phyloP scores from a whole-genome alignment of 2,329 filamentous ascomycete genomes.

The Phaeomoniella chlamydospora region DNA sequence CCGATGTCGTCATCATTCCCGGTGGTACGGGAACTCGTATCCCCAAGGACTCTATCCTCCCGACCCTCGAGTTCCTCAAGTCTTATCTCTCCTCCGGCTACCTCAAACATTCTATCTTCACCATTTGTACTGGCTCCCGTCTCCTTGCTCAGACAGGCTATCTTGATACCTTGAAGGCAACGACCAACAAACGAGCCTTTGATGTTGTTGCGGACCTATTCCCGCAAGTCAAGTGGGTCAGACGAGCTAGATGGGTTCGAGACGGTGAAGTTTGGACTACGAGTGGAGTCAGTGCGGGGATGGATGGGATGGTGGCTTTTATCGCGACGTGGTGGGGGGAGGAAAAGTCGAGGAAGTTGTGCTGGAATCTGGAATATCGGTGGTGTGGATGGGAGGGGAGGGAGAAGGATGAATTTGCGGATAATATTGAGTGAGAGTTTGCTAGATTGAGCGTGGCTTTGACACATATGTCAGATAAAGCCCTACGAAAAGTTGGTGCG shows the following conservation, averaged over 20 bases:
- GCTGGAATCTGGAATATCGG: too few relatives aligned
- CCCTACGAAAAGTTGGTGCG: too few relatives aligned
- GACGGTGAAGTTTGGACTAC: conserved; percentile 55
- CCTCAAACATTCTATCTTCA: conserved; percentile 25
- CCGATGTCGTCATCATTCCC: conserved; percentile 53
- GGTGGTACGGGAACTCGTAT: conserved; percentile 38
- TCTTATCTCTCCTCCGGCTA: conserved; percentile 5
- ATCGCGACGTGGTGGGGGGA: too few relatives aligned
- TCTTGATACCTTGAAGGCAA: conserved; percentile 45
- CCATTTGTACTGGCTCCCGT: conserved; percentile 51
- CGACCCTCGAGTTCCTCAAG: conserved; percentile 33
- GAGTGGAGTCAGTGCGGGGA: conserved; percentile 49
- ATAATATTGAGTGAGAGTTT: too few relatives aligned
- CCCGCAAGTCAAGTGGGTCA: conserved; percentile 43
- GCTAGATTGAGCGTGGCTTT: too few relatives aligned
- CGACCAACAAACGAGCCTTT: conserved; percentile 52
- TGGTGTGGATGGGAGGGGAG: too few relatives aligned
- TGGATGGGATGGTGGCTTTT: conserved; percentile 46
- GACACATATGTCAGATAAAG: too few relatives aligned
- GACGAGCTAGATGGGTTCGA: conserved; percentile 46
- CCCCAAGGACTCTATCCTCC: conserved; percentile 19
- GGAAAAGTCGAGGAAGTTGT: too few relatives aligned
- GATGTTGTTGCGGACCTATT: conserved; percentile 30
- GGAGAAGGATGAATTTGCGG: too few relatives aligned
- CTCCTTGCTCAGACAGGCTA: conserved; percentile 45